These are phyloP conservation scores for Colletotrichum sp. DNA, from an alignment of 2,329 filamentous ascomycete genomes.

Conservation along the genomic window DNA sequence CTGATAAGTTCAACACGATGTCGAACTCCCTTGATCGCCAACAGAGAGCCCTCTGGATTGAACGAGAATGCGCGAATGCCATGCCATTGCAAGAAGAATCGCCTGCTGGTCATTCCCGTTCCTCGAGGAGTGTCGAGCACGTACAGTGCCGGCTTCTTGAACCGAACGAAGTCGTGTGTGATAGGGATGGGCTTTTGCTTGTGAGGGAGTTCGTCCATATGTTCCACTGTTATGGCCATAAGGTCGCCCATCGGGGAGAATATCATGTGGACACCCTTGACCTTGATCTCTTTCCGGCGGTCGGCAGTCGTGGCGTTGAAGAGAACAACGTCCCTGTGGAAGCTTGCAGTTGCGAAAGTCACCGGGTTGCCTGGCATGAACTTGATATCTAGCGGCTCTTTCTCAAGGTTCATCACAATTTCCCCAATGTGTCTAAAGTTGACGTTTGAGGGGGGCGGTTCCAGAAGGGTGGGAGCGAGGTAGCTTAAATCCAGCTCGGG, in stretches of 20 bases:
- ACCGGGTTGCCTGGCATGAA: background rate
- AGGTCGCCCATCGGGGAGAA: background rate
- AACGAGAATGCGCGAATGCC: conserved; percentile 12
- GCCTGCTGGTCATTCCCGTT: background rate
- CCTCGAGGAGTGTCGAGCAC: background rate
- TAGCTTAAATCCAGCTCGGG: background rate
- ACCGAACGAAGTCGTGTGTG: conserved; percentile 10
- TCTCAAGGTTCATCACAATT: conserved; percentile 9
- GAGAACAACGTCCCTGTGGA: conserved; percentile 5
- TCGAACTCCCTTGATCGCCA: conserved; percentile 4
- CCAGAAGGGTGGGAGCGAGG: background rate
- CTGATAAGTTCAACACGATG: conserved; percentile 15
- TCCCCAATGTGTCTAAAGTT: conserved; percentile 4
- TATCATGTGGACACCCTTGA: conserved; percentile 7
- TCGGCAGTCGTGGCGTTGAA: background rate
- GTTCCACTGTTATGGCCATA: conserved; percentile 5
- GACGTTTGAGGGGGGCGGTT: background rate
- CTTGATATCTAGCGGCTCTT: conserved; percentile 4
- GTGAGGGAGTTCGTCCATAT: background rate
- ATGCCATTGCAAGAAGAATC: conserved; percentile 5
- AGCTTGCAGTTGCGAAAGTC: conserved; percentile 10
- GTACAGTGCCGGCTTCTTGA: background rate
- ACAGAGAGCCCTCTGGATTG: background rate
- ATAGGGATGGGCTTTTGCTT: background rate
- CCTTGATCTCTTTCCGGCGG: background rate